Conservation (phyloP, 2,329 filamentous ascomycete species). For the Teratosphaeria nubilosa region DNA sequence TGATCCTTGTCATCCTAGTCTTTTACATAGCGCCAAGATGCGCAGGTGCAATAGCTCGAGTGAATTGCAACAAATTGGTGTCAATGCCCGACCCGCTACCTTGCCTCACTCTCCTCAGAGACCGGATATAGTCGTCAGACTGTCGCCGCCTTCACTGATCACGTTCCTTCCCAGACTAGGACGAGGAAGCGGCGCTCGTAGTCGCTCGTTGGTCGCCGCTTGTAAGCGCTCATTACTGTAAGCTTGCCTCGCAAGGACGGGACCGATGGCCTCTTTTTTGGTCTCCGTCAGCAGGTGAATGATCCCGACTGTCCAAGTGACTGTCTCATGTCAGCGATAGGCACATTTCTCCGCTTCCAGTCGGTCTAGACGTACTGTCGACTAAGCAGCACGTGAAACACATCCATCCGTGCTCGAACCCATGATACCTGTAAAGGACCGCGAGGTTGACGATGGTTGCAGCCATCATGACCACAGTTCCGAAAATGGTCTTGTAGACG, state of each 20-base stretch:
- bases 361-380: background rate
- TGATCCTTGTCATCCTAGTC: too few species aligned
- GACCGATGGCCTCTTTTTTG: background rate
- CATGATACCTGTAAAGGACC: constrained; percentile 21
- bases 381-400: constrained; percentile 31
- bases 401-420: constrained; percentile 30
- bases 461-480: constrained; percentile 28
- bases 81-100: background rate
- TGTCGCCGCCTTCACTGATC: background rate
- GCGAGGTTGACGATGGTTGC: constrained; percentile 31
- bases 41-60: too few species aligned
- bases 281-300: constrained; percentile 7
- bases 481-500: constrained; percentile 31
- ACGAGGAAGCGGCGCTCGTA: background rate
- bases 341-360: background rate
- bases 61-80: too few species aligned
- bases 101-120: background rate
- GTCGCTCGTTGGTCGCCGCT: background rate
- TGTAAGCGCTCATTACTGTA: background rate
- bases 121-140: background rate
- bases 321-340: background rate
- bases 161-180: background rate
- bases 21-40: too few species aligned
- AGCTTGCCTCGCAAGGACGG: background rate
- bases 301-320: constrained; percentile 9